These are phyloP conservation scores for Fusarium tanahbumbuense DNA, from an alignment of 2,329 filamentous ascomycete genomes.

Conservation along the genomic window DNA sequence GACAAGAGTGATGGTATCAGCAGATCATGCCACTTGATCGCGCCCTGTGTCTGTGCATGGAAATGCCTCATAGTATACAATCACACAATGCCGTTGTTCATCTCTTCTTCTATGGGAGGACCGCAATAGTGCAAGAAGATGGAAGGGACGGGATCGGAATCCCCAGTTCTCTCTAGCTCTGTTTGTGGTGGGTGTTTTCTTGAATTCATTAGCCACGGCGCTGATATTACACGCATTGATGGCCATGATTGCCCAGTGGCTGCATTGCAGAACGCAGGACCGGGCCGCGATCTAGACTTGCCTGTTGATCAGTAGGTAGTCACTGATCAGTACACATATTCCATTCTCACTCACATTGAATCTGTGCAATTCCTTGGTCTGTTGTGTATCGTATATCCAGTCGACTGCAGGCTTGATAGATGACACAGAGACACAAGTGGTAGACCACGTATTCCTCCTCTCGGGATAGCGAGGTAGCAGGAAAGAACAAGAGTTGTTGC, in stretches of 20 bases:
- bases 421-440: not conserved
- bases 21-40: slow-evolving; percentile 40
- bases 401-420: not conserved
- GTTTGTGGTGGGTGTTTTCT: slow-evolving; percentile 5
- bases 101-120: not conserved
- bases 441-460: not conserved
- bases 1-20: slow-evolving; percentile 26
- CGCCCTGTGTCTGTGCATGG: slow-evolving; percentile 26
- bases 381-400: not conserved
- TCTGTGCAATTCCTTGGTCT: not conserved
- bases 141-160: slow-evolving; percentile 25
- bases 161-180: slow-evolving; percentile 13
- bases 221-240: not conserved
- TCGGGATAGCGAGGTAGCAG: not conserved
- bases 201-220: not conserved
- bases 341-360: not conserved
- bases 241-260: not conserved
- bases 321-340: not conserved
- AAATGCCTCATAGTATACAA: slow-evolving; percentile 42
- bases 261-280: slow-evolving; percentile 1
- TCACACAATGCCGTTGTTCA: slow-evolving; percentile 1
- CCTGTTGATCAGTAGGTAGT: not conserved
- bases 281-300: slow-evolving; percentile 2
- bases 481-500: not conserved
- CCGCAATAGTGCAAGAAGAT: slow-evolving; percentile 6